These are phyloP conservation scores for Iris pallida DNA, from an alignment of 116 monocot species.

Conservation along the genomic window DNA sequence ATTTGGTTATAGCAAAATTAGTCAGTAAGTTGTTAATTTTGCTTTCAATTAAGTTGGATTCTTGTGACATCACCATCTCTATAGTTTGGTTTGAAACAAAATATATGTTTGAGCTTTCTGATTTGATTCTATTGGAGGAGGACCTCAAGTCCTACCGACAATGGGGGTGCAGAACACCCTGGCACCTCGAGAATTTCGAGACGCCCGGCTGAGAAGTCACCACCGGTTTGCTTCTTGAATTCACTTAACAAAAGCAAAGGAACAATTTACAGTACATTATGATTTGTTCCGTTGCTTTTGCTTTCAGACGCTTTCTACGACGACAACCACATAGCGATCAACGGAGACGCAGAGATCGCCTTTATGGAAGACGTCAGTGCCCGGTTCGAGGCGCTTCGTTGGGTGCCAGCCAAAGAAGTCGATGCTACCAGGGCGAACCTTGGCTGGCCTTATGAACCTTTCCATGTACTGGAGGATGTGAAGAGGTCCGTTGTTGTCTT, in stretches of 20 bases:
- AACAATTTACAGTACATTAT: no score
- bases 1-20: no score
- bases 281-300: no score
- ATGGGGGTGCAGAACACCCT: constrained; percentile 52
- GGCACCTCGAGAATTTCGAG: constrained; percentile 58
- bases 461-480: constrained; percentile 89
- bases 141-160: constrained; percentile 54
- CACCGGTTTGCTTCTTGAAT: constrained; percentile 31
- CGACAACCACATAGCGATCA: constrained; percentile 96
- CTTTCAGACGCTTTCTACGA: constrained; percentile 95
- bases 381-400: constrained; percentile 87
- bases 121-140: constrained; percentile 35
- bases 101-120: not conserved
- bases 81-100: constrained; percentile 9
- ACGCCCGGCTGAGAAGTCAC: constrained; percentile 58
- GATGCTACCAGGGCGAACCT: constrained; percentile 89
- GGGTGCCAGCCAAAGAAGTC: constrained; percentile 86
- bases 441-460: constrained; percentile 89
- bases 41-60: no score
- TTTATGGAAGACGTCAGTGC: constrained; percentile 86
- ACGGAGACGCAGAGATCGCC: constrained; percentile 92
- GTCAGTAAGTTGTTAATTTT: no score
- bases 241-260: no score
- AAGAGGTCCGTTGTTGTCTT: constrained; percentile 48
- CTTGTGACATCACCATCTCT: no score